Evolutionary conservation across 2,329 filamentous ascomycete species (phyloP), one percentile per base, ranked within the genome.

Genomic region (Sarocladium brachiariae): DNA sequence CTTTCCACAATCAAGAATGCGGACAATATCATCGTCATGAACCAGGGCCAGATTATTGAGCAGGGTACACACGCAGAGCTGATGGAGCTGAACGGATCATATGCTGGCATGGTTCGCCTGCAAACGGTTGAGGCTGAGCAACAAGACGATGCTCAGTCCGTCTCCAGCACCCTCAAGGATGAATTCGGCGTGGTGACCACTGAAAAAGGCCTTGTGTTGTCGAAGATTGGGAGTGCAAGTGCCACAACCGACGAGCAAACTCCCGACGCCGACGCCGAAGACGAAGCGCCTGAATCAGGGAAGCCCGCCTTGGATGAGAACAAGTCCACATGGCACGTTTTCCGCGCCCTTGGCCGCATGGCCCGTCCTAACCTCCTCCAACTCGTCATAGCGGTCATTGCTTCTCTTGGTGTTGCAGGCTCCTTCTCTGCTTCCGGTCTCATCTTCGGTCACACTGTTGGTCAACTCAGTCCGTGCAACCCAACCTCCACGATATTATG

Each of bases 301-400:
- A 55, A 62, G 25, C 43, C 25, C 18, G 43, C 25, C 5, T 25
- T 47, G 4, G 43, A 47, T 21, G 43, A 47, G 43, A 60, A 67
- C 25, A 69, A 73, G 19, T 33, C 43, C n/a, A 18, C 43, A 8
- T 47, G 43, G 62, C 79, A 95, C 53, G 65, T 91, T 50, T 75
- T 84, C 7, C 89, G 86, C 58, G 66, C 77, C 18, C 67, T 71
- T 5, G 86, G 92, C 60, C 89, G 89, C 49, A 60, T 87, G 49
- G 73, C 83, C 2, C 91, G 97, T 58, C 91, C 89, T 16, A 83
- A 83, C 60, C 91, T 88, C 70, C 93, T 89, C 16, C 89, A 95
- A 70, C 79, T 82, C 37, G 77, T 97, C 23, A 80, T 96, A 24
- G 43, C 43, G 25, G 33, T 47, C 27, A 47, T 47, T 19, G 43